A percentile compares a stretch with the other conserved stretches of the same genome.
phyloP scores from a whole-genome alignment of 129 eudicot species.

The Helianthus annuus region HanXRQr2.0-SUNRISE NC_035436.2:174497043-174497542 shows the following conservation, averaged over 20 bases:
- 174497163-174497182: slow-evolving; percentile 93
- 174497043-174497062: neutral
- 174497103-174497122: neutral
- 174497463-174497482: slow-evolving; percentile 76
- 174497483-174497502: slow-evolving; percentile 64
- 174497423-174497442: slow-evolving; percentile 29
- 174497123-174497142: slow-evolving; percentile 67
- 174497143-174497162: slow-evolving; percentile 91
- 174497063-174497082: neutral
- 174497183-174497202: slow-evolving; percentile 90
- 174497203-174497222: slow-evolving; percentile 76
- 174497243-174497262: slow-evolving; percentile 98
- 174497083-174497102: neutral
- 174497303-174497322: slow-evolving; percentile 63
- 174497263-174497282: slow-evolving; percentile 82
- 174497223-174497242: slow-evolving; percentile 81
- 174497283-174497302: slow-evolving; percentile 74
- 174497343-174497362: slow-evolving; percentile 17
- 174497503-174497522: slow-evolving; percentile 36
- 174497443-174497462: slow-evolving; percentile 43
- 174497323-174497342: slow-evolving; percentile 77
- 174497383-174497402: slow-evolving; percentile 24
- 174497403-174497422: slow-evolving; percentile 18
- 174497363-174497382: slow-evolving; percentile 18
- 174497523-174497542: slow-evolving; percentile 4